phyloP scores from a whole-genome alignment of 257 asterid genomes.

The Penstemon newberryi region DNA sequence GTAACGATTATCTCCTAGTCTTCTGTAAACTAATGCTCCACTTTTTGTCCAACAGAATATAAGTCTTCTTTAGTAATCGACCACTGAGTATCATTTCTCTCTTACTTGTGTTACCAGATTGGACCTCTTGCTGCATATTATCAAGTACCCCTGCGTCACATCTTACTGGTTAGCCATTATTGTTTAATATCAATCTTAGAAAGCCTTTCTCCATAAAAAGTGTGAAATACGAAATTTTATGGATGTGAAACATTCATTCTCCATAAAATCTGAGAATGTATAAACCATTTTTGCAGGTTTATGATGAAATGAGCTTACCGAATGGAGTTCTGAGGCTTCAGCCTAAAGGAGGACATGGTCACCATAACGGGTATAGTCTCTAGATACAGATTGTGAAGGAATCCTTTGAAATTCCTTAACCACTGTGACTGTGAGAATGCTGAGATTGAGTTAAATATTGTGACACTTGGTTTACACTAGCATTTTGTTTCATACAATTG shows the following conservation, averaged over 20 bases:
- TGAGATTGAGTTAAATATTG: slow-evolving; percentile 6
- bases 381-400: slow-evolving; percentile 15
- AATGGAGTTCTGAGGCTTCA: slow-evolving; percentile 93
- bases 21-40: background rate
- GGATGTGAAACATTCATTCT: background rate
- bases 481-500: background rate
- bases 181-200: slow-evolving; percentile 13
- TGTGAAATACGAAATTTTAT: slow-evolving; percentile 8
- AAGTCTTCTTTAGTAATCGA: slow-evolving; percentile 8
- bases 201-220: background rate
- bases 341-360: slow-evolving; percentile 97
- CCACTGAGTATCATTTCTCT: background rate
- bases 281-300: slow-evolving; percentile 47
- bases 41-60: background rate
- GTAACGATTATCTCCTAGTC: background rate
- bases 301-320: slow-evolving; percentile 95
- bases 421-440: background rate
- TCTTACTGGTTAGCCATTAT: slow-evolving; percentile 66
- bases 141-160: slow-evolving; percentile 95
- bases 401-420: background rate
- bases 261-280: slow-evolving; percentile 9
- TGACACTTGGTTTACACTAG: background rate
- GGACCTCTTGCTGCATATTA: slow-evolving; percentile 98
- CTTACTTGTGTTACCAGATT: slow-evolving; percentile 46
- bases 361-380: slow-evolving; percentile 83